Evolutionary conservation across 176 grass and related monocot species (phyloP).

Genomic region (Paspalum notatum): DNA sequence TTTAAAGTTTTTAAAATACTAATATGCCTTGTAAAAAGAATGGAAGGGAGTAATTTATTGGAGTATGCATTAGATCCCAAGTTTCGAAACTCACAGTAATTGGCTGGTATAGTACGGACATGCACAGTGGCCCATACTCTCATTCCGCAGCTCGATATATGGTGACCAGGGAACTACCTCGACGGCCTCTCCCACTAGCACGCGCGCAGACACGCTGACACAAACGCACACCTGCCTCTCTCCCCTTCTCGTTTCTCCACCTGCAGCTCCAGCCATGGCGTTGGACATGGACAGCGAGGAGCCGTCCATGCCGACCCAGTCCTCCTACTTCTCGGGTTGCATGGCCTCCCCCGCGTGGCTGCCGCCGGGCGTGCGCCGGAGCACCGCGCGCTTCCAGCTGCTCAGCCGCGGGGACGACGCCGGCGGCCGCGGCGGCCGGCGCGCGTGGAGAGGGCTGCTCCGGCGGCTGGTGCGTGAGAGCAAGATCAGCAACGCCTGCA

Average conservation of each 20-base stretch:
- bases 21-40: no score
- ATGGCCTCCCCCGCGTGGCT: slow-evolving; percentile 72
- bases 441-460: slow-evolving; percentile 62
- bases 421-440: slow-evolving; percentile 24
- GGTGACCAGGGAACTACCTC: slow-evolving; percentile 9
- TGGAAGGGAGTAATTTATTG: no score
- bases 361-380: slow-evolving; percentile 50
- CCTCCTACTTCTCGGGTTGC: slow-evolving; percentile 66
- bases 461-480: slow-evolving; percentile 66
- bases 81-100: background rate
- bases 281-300: slow-evolving; percentile 60
- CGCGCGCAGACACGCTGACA: background rate
- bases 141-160: slow-evolving; percentile 9
- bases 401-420: slow-evolving; percentile 38
- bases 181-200: background rate
- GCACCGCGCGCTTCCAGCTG: slow-evolving; percentile 71
- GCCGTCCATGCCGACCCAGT: slow-evolving; percentile 45
- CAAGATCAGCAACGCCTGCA: slow-evolving; percentile 52
- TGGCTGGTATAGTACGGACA: background rate
- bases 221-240: background rate
- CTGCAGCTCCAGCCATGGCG: background rate
- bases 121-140: background rate
- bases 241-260: background rate
- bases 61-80: no score
- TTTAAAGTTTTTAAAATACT: no score